phyloP scores from a whole-genome alignment of 345 rosid species.

The Mallotus nudiflorus region DNA sequence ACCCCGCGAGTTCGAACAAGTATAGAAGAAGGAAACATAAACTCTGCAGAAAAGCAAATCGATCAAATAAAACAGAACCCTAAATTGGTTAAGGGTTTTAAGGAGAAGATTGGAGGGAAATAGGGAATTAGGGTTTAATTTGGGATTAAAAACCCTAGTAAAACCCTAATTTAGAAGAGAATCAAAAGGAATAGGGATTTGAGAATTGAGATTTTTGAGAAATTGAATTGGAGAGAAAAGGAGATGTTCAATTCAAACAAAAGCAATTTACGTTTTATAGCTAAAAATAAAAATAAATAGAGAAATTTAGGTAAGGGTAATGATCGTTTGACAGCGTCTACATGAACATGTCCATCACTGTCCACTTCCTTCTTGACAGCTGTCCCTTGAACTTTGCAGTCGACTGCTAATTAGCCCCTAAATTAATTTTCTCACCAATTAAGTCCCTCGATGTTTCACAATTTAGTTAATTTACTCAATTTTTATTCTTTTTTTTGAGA shows the following conservation, averaged over 20 bases:
- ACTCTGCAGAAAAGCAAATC: background rate
- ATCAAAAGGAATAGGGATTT: background rate
- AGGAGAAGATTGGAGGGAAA: too few species aligned
- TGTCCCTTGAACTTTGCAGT: background rate
- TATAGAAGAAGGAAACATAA: background rate
- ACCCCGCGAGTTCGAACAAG: background rate
- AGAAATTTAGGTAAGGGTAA: background rate
- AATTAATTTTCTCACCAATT: too few species aligned
- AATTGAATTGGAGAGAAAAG: background rate
- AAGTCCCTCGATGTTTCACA: too few species aligned
- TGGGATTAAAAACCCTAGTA: background rate
- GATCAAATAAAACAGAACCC: background rate
- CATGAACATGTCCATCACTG: background rate
- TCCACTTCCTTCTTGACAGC: constrained; percentile 5
- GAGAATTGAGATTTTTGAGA: background rate
- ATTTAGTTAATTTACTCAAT: background rate
- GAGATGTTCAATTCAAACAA: background rate
- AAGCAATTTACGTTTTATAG: too few species aligned
- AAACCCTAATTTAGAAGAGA: background rate
- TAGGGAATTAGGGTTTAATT: background rate
- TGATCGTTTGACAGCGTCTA: constrained; percentile 4
- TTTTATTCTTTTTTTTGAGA: background rate
- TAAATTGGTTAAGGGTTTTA: background rate
- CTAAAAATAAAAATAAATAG: background rate
- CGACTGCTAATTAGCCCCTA: too few species aligned